Evolutionary conservation across 306 rosid species (phyloP).

Genomic region (Cucurbita pepo): DNA sequence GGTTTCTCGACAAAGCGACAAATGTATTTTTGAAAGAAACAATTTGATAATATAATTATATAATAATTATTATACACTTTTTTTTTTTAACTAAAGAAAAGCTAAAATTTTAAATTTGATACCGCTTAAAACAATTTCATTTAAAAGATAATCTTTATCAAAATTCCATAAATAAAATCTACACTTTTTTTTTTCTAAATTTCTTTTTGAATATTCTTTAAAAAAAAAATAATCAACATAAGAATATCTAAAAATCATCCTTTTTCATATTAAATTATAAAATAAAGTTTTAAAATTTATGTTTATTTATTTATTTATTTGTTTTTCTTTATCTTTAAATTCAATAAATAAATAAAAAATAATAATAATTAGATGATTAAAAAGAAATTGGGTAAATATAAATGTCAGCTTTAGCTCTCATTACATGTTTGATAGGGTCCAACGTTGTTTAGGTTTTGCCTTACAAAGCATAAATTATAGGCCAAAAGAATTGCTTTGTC

Average conservation of each 20-base stretch:
- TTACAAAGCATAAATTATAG: neutral
- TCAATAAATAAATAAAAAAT: too few relatives aligned
- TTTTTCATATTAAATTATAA: neutral
- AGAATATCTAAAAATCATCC: neutral
- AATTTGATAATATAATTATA: too few relatives aligned
- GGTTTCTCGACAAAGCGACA: too few relatives aligned
- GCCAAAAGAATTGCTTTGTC: constrained; percentile 4
- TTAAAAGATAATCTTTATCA: neutral
- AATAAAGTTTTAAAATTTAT: neutral
- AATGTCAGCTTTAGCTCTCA: too few relatives aligned
- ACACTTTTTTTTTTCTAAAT: neutral
- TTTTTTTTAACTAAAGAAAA: too few relatives aligned
- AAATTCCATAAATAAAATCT: neutral
- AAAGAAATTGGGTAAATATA: too few relatives aligned
- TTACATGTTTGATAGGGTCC: neutral
- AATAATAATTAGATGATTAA: too few relatives aligned
- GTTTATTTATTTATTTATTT: too few relatives aligned
- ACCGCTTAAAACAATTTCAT: neutral
- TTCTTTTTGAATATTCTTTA: neutral
- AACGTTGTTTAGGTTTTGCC: constrained; percentile 1
- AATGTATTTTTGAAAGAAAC: too few relatives aligned
- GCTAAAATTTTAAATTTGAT: neutral
- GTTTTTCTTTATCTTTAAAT: neutral
- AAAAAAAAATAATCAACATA: neutral
- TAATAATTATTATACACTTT: too few relatives aligned